Evolutionary conservation across 441 rosid genomes (phyloP).

Genomic region (Populus hybrid): DNA sequence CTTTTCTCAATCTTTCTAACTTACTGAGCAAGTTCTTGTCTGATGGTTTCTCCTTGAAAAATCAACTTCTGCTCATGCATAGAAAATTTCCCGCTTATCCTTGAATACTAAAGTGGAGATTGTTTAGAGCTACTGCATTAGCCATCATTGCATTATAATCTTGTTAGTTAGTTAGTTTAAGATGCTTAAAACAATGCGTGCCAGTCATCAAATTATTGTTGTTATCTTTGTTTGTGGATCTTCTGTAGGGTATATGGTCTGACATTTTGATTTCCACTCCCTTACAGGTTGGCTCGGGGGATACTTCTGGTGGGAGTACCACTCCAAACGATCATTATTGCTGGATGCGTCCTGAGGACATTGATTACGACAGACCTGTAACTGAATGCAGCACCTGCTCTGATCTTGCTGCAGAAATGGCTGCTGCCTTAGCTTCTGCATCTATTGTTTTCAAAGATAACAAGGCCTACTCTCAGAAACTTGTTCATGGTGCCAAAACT

Average conservation of each 20-base stretch:
- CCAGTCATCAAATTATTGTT: not conserved
- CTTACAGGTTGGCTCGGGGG: conserved; percentile 67
- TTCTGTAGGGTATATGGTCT: not conserved
- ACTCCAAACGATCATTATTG: conserved; percentile 75
- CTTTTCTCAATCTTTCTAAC: not conserved
- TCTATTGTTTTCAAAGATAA: conserved; percentile 91
- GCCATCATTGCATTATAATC: not conserved
- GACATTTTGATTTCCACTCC: not conserved
- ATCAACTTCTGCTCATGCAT: not conserved
- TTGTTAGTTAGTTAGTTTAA: not conserved
- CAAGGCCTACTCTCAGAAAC: conserved; percentile 70
- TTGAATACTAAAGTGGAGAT: not conserved
- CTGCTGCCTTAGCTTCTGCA: conserved; percentile 89
- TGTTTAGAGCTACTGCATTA: not conserved
- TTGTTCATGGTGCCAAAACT: conserved; percentile 71
- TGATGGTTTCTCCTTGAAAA: not conserved
- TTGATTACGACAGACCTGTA: conserved; percentile 57
- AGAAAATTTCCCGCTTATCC: not conserved
- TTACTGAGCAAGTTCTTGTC: not conserved
- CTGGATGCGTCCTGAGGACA: conserved; percentile 99
- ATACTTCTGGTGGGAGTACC: conserved; percentile 67
- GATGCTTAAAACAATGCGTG: not conserved
- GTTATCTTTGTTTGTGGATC: not conserved
- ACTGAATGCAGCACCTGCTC: conserved; percentile 50
- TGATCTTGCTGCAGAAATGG: conserved; percentile 92